Evolutionary conservation across 179 eudicot genomes (phyloP).

Genomic region (Gypsophila paniculata): DNA sequence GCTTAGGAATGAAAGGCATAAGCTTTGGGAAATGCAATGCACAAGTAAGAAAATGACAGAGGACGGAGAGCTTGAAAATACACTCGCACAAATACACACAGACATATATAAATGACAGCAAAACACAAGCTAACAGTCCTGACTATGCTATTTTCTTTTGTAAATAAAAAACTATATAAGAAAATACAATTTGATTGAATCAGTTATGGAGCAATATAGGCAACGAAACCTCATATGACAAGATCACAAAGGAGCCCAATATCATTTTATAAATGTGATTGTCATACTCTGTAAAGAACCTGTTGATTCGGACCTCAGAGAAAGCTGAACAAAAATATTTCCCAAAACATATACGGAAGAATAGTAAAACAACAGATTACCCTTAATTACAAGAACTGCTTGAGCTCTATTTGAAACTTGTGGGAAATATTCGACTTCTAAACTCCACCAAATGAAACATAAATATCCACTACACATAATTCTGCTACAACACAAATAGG

Average conservation of each 20-base stretch:
- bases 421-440: neutral
- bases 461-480: neutral
- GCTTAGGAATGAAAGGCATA: constrained; percentile 20
- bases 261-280: neutral
- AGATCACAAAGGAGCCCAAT: neutral
- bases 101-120: neutral
- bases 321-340: neutral
- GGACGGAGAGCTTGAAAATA: neutral
- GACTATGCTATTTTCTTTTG: neutral
- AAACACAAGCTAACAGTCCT: neutral
- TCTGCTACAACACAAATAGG: constrained; percentile 1
- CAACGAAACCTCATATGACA: neutral
- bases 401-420: too few relatives aligned
- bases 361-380: too few relatives aligned
- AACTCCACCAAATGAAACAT: neutral
- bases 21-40: neutral
- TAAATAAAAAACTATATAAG: neutral
- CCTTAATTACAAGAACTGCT: too few relatives aligned
- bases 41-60: neutral
- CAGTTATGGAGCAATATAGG: too few relatives aligned
- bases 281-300: neutral
- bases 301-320: neutral
- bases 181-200: neutral
- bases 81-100: neutral
- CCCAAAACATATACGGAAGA: too few relatives aligned